Conservation (phyloP, 116 monocot species). For the Thalassia testudinum region DNA sequence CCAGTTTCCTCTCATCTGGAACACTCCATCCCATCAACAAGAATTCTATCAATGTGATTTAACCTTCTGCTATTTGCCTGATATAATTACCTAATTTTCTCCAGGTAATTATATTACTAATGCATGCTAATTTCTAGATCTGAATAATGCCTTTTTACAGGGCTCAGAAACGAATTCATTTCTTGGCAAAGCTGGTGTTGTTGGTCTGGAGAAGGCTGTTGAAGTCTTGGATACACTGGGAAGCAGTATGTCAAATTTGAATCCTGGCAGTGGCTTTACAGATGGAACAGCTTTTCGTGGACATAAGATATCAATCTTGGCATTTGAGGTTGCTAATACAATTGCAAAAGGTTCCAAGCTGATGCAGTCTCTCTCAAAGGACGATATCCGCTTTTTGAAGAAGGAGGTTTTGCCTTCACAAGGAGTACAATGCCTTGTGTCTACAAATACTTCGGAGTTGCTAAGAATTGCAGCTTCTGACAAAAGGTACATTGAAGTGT, state of each 20-base stretch:
- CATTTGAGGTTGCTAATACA: slow-evolving; percentile 70
- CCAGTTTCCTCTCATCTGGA: too few relatives aligned
- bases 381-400: slow-evolving; percentile 23
- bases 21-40: too few relatives aligned
- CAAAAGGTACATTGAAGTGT: slow-evolving; percentile 21
- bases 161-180: slow-evolving; percentile 29
- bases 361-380: slow-evolving; percentile 40
- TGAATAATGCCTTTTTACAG: slow-evolving; percentile 18
- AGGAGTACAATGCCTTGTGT: slow-evolving; percentile 30
- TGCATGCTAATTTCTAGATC: too few relatives aligned
- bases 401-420: slow-evolving; percentile 31
- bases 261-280: slow-evolving; percentile 25
- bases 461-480: slow-evolving; percentile 37
- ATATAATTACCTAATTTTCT: too few relatives aligned
- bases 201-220: slow-evolving; percentile 52
- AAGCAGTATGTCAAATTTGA: slow-evolving; percentile 44
- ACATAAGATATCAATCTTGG: slow-evolving; percentile 30
- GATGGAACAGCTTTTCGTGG: slow-evolving; percentile 17
- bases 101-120: too few relatives aligned
- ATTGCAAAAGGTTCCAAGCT: slow-evolving; percentile 36
- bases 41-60: too few relatives aligned
- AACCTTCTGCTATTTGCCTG: too few relatives aligned
- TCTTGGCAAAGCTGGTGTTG: slow-evolving; percentile 30
- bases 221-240: slow-evolving; percentile 58
- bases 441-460: slow-evolving; percentile 27